Conservation (phyloP, 768 basidiomycete genomes). For the Pleurotus tuoliensis region DNA sequence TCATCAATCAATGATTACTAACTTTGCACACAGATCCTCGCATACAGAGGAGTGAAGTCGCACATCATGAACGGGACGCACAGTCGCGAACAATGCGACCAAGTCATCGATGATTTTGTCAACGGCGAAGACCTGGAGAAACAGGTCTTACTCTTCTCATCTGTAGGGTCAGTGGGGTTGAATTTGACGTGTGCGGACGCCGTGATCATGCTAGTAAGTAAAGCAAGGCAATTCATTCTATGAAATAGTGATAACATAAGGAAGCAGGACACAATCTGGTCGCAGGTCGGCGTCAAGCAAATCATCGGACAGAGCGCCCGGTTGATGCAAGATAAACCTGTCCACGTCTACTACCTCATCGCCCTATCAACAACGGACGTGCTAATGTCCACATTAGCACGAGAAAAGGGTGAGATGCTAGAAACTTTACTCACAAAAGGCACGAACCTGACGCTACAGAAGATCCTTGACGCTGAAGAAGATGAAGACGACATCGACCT, state of each 20-base stretch:
- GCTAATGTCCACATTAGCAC: background rate
- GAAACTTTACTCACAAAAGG: background rate
- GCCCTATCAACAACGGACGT: constrained; percentile 9
- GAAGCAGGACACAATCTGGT: constrained; percentile 7
- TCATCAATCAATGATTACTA: too few species aligned
- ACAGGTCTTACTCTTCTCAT: constrained; percentile 1
- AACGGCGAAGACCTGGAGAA: background rate
- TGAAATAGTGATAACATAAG: too few species aligned
- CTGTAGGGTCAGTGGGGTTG: constrained; percentile 1
- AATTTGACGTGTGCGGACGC: constrained; percentile 4
- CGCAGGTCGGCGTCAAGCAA: constrained; percentile 1
- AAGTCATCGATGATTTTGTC: background rate
- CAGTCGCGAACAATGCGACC: background rate
- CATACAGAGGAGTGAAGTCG: background rate
- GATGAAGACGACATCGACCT: background rate
- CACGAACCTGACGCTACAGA: background rate
- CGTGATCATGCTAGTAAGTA: constrained; percentile 2
- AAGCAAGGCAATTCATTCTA: too few species aligned
- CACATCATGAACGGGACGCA: background rate
- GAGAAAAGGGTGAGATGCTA: constrained; percentile 5
- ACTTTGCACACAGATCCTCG: too few species aligned
- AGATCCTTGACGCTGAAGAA: background rate
- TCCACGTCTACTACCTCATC: constrained; percentile 7
- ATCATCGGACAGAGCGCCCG: constrained; percentile 5
- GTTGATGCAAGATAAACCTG: constrained; percentile 4